A percentile compares a stretch with the other conserved stretches of the same genome.
Evolutionary conservation across 1,139 yeast genomes (phyloP).

Genomic region (Kluyveromyces sp.): DNA sequence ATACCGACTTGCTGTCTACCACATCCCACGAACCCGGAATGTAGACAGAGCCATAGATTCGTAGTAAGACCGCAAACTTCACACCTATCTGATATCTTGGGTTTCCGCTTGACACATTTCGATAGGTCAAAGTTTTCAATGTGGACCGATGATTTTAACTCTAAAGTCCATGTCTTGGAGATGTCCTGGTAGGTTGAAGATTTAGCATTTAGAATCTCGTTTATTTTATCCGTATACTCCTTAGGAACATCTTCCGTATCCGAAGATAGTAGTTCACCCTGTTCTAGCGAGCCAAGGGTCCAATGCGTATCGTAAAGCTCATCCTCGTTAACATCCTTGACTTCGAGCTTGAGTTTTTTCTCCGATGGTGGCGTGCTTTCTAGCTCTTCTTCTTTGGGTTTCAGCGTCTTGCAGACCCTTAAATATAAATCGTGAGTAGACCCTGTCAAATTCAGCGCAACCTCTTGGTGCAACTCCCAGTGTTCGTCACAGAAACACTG

Average conservation of each 20-base stretch:
- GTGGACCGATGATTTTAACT: constrained; percentile 73
- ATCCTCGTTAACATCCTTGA: constrained; percentile 61
- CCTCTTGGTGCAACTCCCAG: constrained; percentile 20
- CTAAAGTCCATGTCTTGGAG: constrained; percentile 87
- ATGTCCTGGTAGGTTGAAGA: constrained; percentile 66
- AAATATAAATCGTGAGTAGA: constrained; percentile 20
- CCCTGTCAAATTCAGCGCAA: constrained; percentile 16
- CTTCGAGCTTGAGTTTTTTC: constrained; percentile 68
- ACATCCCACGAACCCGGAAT: constrained; percentile 86
- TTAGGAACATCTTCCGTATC: constrained; percentile 9
- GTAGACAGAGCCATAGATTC: constrained; percentile 87
- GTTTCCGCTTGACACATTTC: constrained; percentile 12
- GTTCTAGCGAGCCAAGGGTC: constrained; percentile 16
- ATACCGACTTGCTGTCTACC: constrained; percentile 91
- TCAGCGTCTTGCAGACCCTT: constrained; percentile 20
- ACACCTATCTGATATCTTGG: constrained; percentile 36
- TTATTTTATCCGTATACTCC: constrained; percentile 31
- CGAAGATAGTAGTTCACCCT: constrained; percentile 9
- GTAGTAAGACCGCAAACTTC: constrained; percentile 59
- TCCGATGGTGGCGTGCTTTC: constrained; percentile 9
- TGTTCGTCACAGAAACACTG: constrained; percentile 30
- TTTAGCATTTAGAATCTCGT: constrained; percentile 51
- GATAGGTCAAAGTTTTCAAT: constrained; percentile 46
- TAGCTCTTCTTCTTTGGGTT: constrained; percentile 11
- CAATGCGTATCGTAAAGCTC: constrained; percentile 51